A percentile compares a stretch with the other conserved stretches of the same genome.
Evolutionary conservation across 2,329 filamentous ascomycete genomes (phyloP).

Genomic region (Pseudogymnoascus destructans): DNA sequence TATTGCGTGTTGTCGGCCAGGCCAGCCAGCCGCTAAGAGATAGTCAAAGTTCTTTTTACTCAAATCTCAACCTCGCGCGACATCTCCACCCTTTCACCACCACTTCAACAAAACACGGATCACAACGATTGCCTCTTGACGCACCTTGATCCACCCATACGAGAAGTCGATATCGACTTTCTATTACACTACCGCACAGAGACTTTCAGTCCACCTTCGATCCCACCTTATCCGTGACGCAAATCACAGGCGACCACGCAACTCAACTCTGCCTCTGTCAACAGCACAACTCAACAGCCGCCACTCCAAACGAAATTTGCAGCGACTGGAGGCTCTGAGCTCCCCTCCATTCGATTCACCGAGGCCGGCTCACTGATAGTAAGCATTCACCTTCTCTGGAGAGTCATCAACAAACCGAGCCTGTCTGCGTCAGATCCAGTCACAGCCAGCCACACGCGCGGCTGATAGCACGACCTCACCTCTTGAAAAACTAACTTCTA

Average conservation of each 20-base stretch:
- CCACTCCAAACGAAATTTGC: not conserved
- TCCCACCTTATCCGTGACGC: conserved; percentile 7
- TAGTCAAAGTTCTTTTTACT: conserved; percentile 8
- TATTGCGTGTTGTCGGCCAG: not conserved
- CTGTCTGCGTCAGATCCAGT: not conserved
- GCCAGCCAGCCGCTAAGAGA: conserved; percentile 1
- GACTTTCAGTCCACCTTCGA: not conserved
- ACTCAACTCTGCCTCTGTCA: not conserved
- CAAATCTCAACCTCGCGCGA: conserved; percentile 9
- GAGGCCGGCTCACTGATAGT: conserved; percentile 6
- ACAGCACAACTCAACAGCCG: not conserved
- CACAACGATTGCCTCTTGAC: not conserved
- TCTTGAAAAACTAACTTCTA: not conserved
- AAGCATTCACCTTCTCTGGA: not conserved
- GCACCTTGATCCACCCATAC: not conserved
- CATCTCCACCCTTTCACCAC: conserved; percentile 5
- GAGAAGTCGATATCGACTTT: conserved; percentile 7
- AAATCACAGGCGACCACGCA: conserved; percentile 5
- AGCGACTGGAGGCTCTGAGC: not conserved
- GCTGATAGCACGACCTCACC: not conserved
- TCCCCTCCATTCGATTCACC: not conserved
- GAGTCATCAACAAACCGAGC: conserved; percentile 2
- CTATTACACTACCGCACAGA: not conserved
- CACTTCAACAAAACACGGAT: conserved; percentile 2
- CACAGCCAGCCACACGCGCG: not conserved